These are phyloP conservation scores for Pichia membranifaciens DNA, from an alignment of 805 yeast genomes.

Conservation along the genomic window DNA sequence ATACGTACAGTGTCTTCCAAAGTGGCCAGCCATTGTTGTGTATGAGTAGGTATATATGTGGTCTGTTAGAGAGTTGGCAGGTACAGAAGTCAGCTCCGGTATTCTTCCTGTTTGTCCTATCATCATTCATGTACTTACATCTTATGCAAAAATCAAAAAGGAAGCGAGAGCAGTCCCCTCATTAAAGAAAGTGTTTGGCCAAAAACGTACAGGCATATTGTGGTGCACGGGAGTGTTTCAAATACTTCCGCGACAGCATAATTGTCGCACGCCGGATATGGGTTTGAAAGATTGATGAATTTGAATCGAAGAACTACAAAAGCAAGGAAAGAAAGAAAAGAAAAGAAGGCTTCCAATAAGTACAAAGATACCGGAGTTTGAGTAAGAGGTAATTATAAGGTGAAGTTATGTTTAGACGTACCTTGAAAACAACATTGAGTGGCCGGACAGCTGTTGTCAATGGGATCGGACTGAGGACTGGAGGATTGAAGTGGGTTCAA, in stretches of 20 bases:
- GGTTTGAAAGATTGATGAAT: not conserved
- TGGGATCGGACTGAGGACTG: no score
- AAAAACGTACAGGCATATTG: no score
- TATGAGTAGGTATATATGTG: not conserved
- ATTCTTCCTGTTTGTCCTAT: not conserved
- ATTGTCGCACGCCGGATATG: not conserved
- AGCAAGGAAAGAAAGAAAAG: not conserved
- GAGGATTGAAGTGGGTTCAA: no score
- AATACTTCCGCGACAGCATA: not conserved
- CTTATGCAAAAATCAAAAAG: no score
- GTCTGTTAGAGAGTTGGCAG: not conserved
- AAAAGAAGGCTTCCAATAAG: no score
- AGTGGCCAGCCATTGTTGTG: conserved; percentile 27
- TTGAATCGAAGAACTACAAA: not conserved
- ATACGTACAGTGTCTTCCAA: conserved; percentile 31
- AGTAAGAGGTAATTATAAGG: no score
- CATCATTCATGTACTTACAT: no score
- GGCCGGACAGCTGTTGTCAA: not conserved
- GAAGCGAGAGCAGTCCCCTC: not conserved
- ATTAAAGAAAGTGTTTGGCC: not conserved
- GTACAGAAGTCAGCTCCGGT: no score
- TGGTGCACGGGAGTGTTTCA: not conserved
- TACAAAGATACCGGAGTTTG: no score
- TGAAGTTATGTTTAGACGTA: not conserved
- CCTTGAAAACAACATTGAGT: not conserved